Base-by-base conservation (phyloP, 345 rosid genomes). In the Salix dunnii region DNA sequence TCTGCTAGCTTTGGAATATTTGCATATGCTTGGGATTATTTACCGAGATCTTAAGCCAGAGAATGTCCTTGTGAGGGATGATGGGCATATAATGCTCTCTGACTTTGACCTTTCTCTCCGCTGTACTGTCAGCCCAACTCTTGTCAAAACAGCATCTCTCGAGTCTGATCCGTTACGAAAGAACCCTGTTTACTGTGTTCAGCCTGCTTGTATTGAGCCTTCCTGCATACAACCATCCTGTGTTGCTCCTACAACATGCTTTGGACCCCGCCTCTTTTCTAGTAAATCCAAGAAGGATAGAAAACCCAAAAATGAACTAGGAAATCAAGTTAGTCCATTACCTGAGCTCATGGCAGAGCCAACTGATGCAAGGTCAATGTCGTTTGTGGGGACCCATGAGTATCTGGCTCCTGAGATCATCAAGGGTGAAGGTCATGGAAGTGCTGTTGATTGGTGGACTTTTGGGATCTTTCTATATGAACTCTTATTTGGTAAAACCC, bases 361-460 rank as follows among this genome's bases (percentile, higher is more conserved):
- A 70, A 92, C 94, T 0, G 94, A 90, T 13, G 98, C 97, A 7
- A 90, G 96, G 71, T 94, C 97, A 21, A 94, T 94, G 98, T 94
- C 98, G 6, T 94, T 94, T 80, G 97, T 92, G 23, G 98, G 98
- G 76, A 94, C 97, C 63, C 98, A 92, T 2, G 95, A 93, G 80
- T 91, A 93, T 82, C 87, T 93, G 78, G 98, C 98, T 28, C 97
- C 93, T 0, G 98, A 93, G 89, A 93, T 93, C 46, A 93, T 93
- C 31, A 90, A 91, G 81, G 98, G 98, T 4, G 98, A 91, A 87
- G 98, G 98, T 71, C 97, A 94, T 82, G 98, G 98, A 74, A 92
- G 96, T 82, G 98, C 98, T 3, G 98, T 94, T 14, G 98, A 94
- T 78, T 94, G 98, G 98, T 94, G 98, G 98, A 94, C 97, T 74